A percentile compares a stretch with the other conserved stretches of the same genome.
These are phyloP conservation scores for Lomentospora prolificans DNA, from an alignment of 2,329 filamentous ascomycete genomes.

Conservation along the genomic window DNA sequence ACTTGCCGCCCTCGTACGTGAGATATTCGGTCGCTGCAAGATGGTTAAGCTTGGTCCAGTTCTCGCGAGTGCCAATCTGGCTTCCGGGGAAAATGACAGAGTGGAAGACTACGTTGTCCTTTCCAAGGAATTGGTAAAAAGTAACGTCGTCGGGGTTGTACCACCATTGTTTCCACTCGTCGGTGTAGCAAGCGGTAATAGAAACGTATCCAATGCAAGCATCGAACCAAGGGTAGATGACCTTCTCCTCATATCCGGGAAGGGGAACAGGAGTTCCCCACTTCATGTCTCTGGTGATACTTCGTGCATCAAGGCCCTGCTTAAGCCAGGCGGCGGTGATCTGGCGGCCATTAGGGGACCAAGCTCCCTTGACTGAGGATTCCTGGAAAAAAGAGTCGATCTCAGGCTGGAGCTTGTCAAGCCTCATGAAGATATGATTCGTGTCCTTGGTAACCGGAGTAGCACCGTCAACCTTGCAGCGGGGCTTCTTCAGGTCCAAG, in stretches of 20 bases:
- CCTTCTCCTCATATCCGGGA: constrained; percentile 50
- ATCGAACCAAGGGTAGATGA: constrained; percentile 91
- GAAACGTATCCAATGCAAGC: constrained; percentile 93
- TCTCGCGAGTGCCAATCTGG: constrained; percentile 72
- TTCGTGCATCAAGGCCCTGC: constrained; percentile 74
- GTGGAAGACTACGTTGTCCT: constrained; percentile 55
- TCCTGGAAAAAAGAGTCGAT: constrained; percentile 71
- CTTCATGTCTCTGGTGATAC: constrained; percentile 85
- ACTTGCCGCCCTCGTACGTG: constrained; percentile 84
- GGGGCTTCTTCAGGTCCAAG: constrained; percentile 69
- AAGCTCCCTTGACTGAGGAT: constrained; percentile 62
- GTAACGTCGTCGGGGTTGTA: constrained; percentile 77
- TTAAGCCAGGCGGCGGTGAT: constrained; percentile 77
- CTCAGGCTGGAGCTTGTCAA: constrained; percentile 72
- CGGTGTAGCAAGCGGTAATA: constrained; percentile 83
- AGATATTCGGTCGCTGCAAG: constrained; percentile 81
- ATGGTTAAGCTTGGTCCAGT: constrained; percentile 84
- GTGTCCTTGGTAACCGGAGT: constrained; percentile 72
- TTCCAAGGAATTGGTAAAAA: constrained; percentile 93
- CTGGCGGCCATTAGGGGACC: constrained; percentile 64
- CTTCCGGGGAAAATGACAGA: constrained; percentile 78
- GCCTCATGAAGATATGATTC: constrained; percentile 80
- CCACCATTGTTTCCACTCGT: constrained; percentile 92
- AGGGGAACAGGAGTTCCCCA: constrained; percentile 64
- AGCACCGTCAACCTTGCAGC: constrained; percentile 83